phyloP scores from a whole-genome alignment of 306 rosid genomes.

The Astragalus membranaceus region DNA sequence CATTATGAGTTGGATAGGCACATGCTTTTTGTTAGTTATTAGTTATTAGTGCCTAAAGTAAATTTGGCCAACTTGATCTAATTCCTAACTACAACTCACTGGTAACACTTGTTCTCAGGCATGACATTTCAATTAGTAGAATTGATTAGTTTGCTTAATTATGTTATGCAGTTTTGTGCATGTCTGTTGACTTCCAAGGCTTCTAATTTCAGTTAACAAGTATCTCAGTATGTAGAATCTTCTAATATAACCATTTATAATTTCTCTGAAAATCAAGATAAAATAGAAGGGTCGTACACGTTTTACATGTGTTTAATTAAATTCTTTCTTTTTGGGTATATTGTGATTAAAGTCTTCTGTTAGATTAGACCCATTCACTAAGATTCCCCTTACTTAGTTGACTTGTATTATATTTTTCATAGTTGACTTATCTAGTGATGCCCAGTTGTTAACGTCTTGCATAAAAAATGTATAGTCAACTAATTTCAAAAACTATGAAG shows the following conservation, averaged over 20 bases:
- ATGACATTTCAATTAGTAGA: neutral
- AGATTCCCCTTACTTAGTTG: too few relatives aligned
- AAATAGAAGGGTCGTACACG: neutral
- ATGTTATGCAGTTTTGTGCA: neutral
- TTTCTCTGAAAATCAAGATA: too few relatives aligned
- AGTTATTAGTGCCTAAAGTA: neutral
- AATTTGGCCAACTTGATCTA: neutral
- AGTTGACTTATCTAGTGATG: too few relatives aligned
- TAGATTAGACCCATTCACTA: too few relatives aligned
- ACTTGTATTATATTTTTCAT: too few relatives aligned
- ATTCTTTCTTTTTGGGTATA: neutral
- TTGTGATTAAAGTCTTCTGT: neutral
- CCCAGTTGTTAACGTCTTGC: too few relatives aligned
- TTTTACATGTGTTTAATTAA: neutral
- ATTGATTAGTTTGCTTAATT: neutral
- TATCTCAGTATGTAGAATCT: neutral
- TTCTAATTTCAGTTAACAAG: too few relatives aligned
- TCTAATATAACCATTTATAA: too few relatives aligned
- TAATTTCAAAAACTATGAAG: too few relatives aligned
- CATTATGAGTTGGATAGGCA: neutral
- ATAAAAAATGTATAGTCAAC: too few relatives aligned
- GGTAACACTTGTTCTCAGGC: neutral
- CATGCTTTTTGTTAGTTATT: neutral
- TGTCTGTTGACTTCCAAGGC: conserved; percentile 4
- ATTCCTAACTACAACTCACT: neutral